These are phyloP conservation scores for Pezizomycotina sp. DNA, from an alignment of 2,329 filamentous ascomycete genomes.

Conservation along the genomic window DNA sequence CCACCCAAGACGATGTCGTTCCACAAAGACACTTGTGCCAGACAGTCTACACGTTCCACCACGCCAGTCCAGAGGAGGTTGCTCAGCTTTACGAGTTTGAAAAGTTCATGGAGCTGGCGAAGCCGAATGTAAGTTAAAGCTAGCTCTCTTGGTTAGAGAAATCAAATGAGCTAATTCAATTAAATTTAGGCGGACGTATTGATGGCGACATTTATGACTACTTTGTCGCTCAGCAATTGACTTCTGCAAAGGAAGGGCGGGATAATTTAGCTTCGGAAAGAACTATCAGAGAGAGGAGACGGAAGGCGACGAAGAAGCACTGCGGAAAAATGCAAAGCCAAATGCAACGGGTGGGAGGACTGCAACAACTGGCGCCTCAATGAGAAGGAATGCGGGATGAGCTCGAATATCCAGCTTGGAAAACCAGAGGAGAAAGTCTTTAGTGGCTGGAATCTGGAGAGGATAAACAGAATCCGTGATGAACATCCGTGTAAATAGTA, in stretches of 20 bases:
- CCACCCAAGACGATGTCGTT: constrained; percentile 5
- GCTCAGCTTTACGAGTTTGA: constrained; percentile 12
- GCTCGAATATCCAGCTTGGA: constrained; percentile 3
- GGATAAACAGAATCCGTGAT: constrained; percentile 4
- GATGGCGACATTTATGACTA: constrained; percentile 10
- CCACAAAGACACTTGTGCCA: constrained; percentile 6
- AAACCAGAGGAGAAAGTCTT: constrained; percentile 2
- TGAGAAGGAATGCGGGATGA: constrained; percentile 8
- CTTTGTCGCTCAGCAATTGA: constrained; percentile 8
- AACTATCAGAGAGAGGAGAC: constrained; percentile 4
- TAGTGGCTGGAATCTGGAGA: constrained; percentile 7
- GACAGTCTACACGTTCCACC: constrained; percentile 12
- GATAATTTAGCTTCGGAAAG: constrained; percentile 5
- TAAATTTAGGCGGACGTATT: too few species aligned
- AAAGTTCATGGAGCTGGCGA: too few species aligned
- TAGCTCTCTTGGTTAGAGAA: too few species aligned
- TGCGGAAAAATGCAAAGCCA: constrained; percentile 3
- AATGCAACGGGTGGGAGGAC: constrained; percentile 9
- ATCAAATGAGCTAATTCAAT: constrained; percentile 11
- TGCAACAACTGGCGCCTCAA: constrained; percentile 10
- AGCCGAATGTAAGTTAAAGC: too few species aligned
- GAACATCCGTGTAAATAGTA: constrained; percentile 5
- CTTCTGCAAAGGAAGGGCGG: constrained; percentile 5
- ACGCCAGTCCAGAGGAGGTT: constrained; percentile 10
- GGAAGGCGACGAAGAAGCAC: constrained; percentile 2